Percentiles rank a stretch among this genome's conserved stretches.
These are phyloP conservation scores for Coriaria nepalensis DNA, from an alignment of 306 rosid species.

Conservation along the genomic window DNA sequence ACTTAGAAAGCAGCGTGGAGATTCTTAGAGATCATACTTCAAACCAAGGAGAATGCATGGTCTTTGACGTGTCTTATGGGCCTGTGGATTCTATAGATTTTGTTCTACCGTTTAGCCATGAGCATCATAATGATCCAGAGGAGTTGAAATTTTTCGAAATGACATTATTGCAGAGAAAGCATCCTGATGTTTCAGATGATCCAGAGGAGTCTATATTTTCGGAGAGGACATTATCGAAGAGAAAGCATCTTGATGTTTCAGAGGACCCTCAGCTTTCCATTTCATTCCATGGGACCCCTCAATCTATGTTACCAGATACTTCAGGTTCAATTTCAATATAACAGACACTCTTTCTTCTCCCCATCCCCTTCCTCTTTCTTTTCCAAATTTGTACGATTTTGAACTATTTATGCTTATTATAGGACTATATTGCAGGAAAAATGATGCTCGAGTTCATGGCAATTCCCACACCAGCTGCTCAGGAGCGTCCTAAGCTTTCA, in stretches of 20 bases:
- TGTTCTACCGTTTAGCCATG: slow-evolving; percentile 19
- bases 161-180: slow-evolving; percentile 17
- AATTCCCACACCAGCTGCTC: slow-evolving; percentile 45
- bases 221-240: slow-evolving; percentile 23
- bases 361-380: neutral
- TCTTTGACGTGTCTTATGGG: slow-evolving; percentile 14
- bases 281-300: slow-evolving; percentile 23
- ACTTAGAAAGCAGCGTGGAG: slow-evolving; percentile 24
- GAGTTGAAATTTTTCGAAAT: slow-evolving; percentile 15
- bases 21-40: slow-evolving; percentile 23
- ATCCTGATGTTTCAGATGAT: neutral
- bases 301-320: slow-evolving; percentile 24
- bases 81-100: slow-evolving; percentile 17
- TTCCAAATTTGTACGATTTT: slow-evolving; percentile 9
- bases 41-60: slow-evolving; percentile 20
- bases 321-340: slow-evolving; percentile 24
- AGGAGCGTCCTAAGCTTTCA: slow-evolving; percentile 23
- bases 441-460: slow-evolving; percentile 24
- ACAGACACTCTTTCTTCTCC: slow-evolving; percentile 6
- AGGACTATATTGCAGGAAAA: slow-evolving; percentile 28
- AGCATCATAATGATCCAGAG: slow-evolving; percentile 18
- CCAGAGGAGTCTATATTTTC: slow-evolving; percentile 10
- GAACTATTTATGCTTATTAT: neutral
- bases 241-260: slow-evolving; percentile 8
- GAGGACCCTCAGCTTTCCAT: slow-evolving; percentile 14